These are phyloP conservation scores for Yamadazyma triangularis DNA, from an alignment of 1,139 yeast species.

Conservation along the genomic window DNA sequence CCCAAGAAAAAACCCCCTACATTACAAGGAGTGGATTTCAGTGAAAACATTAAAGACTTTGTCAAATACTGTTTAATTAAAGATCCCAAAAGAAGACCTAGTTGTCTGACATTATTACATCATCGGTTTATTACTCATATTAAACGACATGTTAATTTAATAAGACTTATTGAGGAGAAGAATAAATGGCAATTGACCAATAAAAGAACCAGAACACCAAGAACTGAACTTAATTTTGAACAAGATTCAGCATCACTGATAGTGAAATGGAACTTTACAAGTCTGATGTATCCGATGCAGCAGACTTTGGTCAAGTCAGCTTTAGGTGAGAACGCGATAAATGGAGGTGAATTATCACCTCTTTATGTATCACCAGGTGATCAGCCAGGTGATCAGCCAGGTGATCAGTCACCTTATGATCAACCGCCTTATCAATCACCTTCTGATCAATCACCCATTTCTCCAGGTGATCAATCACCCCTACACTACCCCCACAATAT, in stretches of 20 bases:
- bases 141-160: constrained; percentile 7
- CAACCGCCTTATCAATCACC: not conserved
- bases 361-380: not conserved
- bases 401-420: not conserved
- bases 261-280: constrained; percentile 19
- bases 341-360: too few relatives aligned
- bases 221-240: constrained; percentile 6
- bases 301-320: constrained; percentile 10
- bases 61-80: constrained; percentile 55
- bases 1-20: constrained; percentile 68
- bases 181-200: constrained; percentile 20
- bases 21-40: constrained; percentile 40
- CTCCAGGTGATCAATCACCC: too few relatives aligned
- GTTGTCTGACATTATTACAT: constrained; percentile 39
- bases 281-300: constrained; percentile 13
- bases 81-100: constrained; percentile 52
- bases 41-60: constrained; percentile 56
- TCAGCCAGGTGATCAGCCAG: not conserved
- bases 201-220: constrained; percentile 7
- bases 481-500: constrained; percentile 1
- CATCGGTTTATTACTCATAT: constrained; percentile 38
- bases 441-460: not conserved
- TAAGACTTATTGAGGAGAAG: constrained; percentile 11
- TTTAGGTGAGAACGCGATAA: not conserved
- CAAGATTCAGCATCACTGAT: constrained; percentile 4